Evolutionary conservation across 73 alveolate genomes (phyloP).

Genomic region (Effrenium voratum): DNA sequence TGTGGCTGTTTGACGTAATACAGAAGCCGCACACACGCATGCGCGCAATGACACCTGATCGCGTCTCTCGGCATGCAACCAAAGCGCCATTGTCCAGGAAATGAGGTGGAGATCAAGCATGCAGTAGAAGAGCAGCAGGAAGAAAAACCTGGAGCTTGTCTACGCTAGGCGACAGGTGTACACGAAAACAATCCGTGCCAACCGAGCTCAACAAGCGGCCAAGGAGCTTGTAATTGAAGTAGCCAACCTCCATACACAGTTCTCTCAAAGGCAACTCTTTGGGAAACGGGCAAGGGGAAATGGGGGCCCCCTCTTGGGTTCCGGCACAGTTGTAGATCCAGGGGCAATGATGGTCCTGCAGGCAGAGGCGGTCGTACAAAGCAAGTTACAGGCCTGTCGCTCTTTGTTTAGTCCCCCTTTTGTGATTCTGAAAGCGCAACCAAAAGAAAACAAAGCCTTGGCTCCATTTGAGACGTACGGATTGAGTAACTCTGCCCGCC

Average conservation of each 20-base stretch:
- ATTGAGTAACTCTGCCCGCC: background rate
- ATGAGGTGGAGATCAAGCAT: background rate
- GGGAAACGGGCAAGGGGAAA: background rate
- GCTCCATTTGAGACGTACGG: background rate
- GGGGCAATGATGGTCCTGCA: slow-evolving; percentile 70
- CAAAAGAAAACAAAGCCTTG: too few relatives aligned
- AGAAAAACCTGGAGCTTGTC: too few relatives aligned
- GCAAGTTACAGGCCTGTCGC: background rate
- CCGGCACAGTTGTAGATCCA: slow-evolving; percentile 75
- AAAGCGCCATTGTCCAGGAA: background rate
- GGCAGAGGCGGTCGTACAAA: background rate
- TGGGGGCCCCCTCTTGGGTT: background rate
- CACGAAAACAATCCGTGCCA: too few relatives aligned
- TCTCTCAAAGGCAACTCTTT: background rate
- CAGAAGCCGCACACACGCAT: too few relatives aligned
- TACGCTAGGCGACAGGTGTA: too few relatives aligned
- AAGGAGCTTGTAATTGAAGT: slow-evolving; percentile 68
- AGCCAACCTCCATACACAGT: background rate
- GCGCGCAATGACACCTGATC: too few relatives aligned
- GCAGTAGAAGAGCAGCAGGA: slow-evolving; percentile 39
- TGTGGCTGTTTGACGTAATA: too few relatives aligned
- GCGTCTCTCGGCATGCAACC: too few relatives aligned
- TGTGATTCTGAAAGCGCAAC: background rate
- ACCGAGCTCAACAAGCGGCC: too few relatives aligned
- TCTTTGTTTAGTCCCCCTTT: background rate